Percentiles rank a stretch among this genome's conserved stretches.
Conservation (phyloP, 495 filamentous ascomycete genomes). For the Penicillium diatomitis region DNA sequence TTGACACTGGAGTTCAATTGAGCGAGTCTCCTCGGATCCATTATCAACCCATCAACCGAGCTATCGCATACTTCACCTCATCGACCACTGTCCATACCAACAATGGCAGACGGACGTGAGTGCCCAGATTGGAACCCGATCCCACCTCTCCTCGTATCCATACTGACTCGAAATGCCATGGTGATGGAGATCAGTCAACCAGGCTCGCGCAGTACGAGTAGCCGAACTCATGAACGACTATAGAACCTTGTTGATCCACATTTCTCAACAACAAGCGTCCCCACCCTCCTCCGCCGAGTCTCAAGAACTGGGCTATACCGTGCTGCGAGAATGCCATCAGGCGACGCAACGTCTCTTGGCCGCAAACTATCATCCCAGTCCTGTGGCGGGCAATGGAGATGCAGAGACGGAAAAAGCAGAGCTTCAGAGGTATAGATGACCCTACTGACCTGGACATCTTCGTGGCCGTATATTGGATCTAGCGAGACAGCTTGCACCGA, state of each 20-base stretch:
- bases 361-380: slow-evolving; percentile 54
- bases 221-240: slow-evolving; percentile 81
- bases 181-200: slow-evolving; percentile 54
- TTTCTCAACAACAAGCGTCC: slow-evolving; percentile 56
- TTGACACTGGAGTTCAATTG: no score
- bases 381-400: slow-evolving; percentile 40
- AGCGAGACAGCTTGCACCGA: no score
- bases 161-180: background rate
- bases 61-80: background rate
- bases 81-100: background rate
- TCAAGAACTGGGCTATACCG: slow-evolving; percentile 68
- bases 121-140: background rate
- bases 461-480: background rate
- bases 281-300: slow-evolving; percentile 51
- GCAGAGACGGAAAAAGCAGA: slow-evolving; percentile 66
- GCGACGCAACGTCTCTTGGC: slow-evolving; percentile 69
- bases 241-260: slow-evolving; percentile 70
- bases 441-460: background rate
- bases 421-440: slow-evolving; percentile 54
- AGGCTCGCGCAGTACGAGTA: slow-evolving; percentile 70
- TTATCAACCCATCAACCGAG: no score
- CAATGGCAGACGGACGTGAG: slow-evolving; percentile 59
- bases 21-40: no score
- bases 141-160: no score
- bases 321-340: slow-evolving; percentile 63